Evolutionary conservation across 2,329 filamentous ascomycete species (phyloP), one percentile per base, ranked within the genome.

Genomic region (Fusarium dimerum): DNA sequence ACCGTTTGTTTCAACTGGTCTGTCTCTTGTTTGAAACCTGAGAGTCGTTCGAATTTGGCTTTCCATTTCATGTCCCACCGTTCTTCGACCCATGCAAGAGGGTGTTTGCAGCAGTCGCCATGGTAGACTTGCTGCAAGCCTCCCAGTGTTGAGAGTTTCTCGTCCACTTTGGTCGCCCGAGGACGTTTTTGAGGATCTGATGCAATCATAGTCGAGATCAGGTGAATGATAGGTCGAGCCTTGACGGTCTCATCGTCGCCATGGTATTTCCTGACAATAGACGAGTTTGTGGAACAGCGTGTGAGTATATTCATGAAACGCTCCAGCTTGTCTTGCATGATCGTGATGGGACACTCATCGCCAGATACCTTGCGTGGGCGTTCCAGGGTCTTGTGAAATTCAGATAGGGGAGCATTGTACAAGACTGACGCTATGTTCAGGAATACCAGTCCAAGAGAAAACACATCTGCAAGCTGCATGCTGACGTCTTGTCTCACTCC

Each of bases 101-200:
- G 68, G 10, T 71, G 69, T 57, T 73, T 78, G 61, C 77, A 79
- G 58, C 76, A 79, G 17, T 65, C 60, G 12, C 70, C 69, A 55
- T 79, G 77, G 54, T 79, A 79, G 6, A 77, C 71, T 48, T 80
- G 76, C 39, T 77, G 73, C 20, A 79, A 66, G 6, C 76, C 76
- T 5, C 77, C 77, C 0, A 79, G 67, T 57, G 73, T 73, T 2
- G 72, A 73, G 4, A 79, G 65, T 45, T 74, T 74, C 5, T 69
- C 66, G 44, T 76, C 71, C 15, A 75, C 67, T 41, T 72, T 68
- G 26, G 70, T 66, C 5, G 72, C 73, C 0, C 67, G 56, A 0
- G 68, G 65, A 4, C 75, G 69, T 15, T 56, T 58, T 8, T 62
- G 62, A 0, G 73, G 71, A 8, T 66, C 66, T 0, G 60, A 40